Evolutionary conservation across 495 filamentous ascomycete genomes (phyloP).

Genomic region (Lepidopterella palustris): DNA sequence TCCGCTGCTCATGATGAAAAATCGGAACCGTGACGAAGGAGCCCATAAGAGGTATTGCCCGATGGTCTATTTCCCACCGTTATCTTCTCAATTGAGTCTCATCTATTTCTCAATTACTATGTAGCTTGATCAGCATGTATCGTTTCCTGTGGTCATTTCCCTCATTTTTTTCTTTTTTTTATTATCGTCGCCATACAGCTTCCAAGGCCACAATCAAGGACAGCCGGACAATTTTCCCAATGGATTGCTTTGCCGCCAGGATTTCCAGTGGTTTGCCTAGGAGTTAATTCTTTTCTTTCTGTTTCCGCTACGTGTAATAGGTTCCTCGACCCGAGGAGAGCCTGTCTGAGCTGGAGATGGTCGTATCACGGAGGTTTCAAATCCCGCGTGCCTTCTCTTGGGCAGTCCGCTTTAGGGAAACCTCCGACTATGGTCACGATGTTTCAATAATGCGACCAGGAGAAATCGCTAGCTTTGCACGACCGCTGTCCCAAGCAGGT

Average conservation of each 20-base stretch:
- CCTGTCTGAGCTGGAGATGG: neutral
- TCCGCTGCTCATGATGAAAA: slow-evolving; percentile 30
- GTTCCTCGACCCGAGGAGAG: neutral
- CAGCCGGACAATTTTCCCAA: neutral
- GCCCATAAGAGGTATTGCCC: slow-evolving; percentile 30
- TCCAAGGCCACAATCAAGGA: slow-evolving; percentile 1
- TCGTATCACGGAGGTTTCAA: neutral
- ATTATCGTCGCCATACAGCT: slow-evolving; percentile 23
- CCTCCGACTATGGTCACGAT: neutral
- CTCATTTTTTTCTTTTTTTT: slow-evolving; percentile 1
- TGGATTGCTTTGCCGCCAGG: neutral
- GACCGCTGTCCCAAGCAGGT: neutral
- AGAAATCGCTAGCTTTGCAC: neutral
- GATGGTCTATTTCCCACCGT: slow-evolving; percentile 17
- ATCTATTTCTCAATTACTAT: slow-evolving; percentile 8
- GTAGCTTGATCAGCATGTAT: slow-evolving; percentile 13
- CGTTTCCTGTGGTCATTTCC: slow-evolving; percentile 14
- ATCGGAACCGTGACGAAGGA: slow-evolving; percentile 27
- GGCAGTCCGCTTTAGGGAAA: neutral
- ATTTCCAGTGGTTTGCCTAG: neutral
- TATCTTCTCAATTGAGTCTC: slow-evolving; percentile 5
- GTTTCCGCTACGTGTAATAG: neutral
- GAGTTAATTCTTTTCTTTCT: neutral
- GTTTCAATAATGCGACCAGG: neutral
- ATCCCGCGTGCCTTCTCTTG: neutral